A percentile compares a stretch with the other conserved stretches of the same genome.
Evolutionary conservation across 176 grass and related monocot genomes (phyloP).

Genomic region (Aechmea fasciata): DNA sequence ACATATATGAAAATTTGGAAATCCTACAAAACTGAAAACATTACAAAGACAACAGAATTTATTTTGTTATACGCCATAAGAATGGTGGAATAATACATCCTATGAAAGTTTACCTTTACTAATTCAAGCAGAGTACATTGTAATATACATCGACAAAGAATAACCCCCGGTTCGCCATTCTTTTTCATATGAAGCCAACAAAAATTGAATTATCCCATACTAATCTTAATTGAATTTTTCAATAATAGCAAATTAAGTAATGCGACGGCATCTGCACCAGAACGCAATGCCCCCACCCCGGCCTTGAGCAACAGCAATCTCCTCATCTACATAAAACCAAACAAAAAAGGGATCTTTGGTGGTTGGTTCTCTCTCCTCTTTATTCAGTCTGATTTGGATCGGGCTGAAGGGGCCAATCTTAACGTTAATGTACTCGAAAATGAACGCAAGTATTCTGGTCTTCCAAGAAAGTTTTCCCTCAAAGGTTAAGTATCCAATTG

Average conservation of each 20-base stretch:
- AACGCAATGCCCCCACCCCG: constrained; percentile 72
- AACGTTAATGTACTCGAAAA: constrained; percentile 56
- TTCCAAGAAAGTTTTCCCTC: constrained; percentile 83
- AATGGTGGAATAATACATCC: no score
- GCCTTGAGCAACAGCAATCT: constrained; percentile 82
- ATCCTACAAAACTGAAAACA: no score
- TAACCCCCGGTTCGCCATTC: no score
- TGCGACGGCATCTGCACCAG: constrained; percentile 71
- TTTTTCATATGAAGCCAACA: background rate
- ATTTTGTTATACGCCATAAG: no score
- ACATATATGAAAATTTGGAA: no score
- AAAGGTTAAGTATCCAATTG: constrained; percentile 52
- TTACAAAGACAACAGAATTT: no score
- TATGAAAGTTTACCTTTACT: no score
- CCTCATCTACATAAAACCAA: constrained; percentile 91
- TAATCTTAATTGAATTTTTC: constrained; percentile 2
- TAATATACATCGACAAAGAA: no score
- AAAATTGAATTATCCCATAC: background rate
- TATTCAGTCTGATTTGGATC: constrained; percentile 42
- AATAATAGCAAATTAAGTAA: constrained; percentile 22
- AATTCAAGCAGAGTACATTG: no score
- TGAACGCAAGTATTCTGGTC: constrained; percentile 81
- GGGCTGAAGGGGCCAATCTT: constrained; percentile 68
- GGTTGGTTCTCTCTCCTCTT: constrained; percentile 42
- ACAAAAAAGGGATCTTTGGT: constrained; percentile 81